Evolutionary conservation across 2,329 filamentous ascomycete species (phyloP).

Genomic region (Aschersonia sp.): DNA sequence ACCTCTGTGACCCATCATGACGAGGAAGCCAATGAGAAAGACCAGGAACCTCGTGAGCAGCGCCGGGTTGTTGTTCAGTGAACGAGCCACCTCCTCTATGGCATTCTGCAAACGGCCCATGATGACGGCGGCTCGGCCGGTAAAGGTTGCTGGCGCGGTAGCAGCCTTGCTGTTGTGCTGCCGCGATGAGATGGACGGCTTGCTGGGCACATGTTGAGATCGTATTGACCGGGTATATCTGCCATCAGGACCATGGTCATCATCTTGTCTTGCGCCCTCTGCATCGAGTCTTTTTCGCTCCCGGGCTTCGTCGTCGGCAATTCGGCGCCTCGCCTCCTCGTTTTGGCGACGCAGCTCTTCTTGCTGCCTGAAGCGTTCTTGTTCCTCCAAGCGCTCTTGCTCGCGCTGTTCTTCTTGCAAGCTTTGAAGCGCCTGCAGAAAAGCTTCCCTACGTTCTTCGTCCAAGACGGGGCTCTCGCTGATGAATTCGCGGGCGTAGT

Average conservation of each 20-base stretch:
- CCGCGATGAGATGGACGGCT: conserved; percentile 10
- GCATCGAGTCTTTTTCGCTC: conserved; percentile 38
- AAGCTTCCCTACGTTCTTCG: conserved; percentile 80
- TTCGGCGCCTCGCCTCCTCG: conserved; percentile 38
- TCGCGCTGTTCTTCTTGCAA: conserved; percentile 72
- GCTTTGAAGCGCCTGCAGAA: conserved; percentile 70
- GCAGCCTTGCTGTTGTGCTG: conserved; percentile 12
- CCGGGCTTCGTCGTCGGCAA: conserved; percentile 44
- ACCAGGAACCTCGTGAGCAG: conserved; percentile 50
- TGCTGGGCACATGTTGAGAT: conserved; percentile 12
- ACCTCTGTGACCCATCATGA: conserved; percentile 61
- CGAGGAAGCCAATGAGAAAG: conserved; percentile 64
- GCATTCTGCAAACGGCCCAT: conserved; percentile 35
- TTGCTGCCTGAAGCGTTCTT: conserved; percentile 39
- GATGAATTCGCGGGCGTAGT: conserved; percentile 87
- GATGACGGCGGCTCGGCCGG: conserved; percentile 34
- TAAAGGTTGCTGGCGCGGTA: conserved; percentile 20
- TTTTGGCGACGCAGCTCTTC: conserved; percentile 40
- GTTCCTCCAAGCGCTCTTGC: conserved; percentile 50
- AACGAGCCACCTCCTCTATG: conserved; percentile 33
- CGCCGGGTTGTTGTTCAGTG: conserved; percentile 41
- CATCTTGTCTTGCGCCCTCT: conserved; percentile 33
- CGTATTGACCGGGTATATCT: conserved; percentile 17
- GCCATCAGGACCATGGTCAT: conserved; percentile 52
- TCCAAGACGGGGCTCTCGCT: conserved; percentile 74